Conservation (phyloP, 2,329 filamentous ascomycete species). For the Myotisia sp. region DNA sequence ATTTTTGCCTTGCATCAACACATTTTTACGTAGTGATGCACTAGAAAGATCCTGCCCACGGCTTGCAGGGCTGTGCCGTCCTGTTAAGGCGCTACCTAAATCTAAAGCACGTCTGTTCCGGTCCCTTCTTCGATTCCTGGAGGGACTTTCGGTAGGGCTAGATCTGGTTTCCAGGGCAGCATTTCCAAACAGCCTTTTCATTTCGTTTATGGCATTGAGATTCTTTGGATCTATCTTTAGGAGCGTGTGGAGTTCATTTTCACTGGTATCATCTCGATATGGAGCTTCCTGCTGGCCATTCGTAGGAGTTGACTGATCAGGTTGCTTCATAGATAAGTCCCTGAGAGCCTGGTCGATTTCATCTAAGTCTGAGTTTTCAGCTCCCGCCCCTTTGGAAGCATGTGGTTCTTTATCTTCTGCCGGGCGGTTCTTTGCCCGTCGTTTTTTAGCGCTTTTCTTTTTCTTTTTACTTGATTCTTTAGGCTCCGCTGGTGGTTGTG, state of each 20-base stretch:
- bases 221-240: conserved; percentile 54
- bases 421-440: conserved; percentile 27
- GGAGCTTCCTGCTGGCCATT: background rate
- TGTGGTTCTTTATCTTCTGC: conserved; percentile 10
- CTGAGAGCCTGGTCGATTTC: conserved; percentile 54
- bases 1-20: conserved; percentile 75
- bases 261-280: conserved; percentile 3
- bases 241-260: conserved; percentile 36
- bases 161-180: conserved; percentile 45
- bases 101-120: conserved; percentile 35
- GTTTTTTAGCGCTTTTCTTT: conserved; percentile 49
- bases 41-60: conserved; percentile 53
- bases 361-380: conserved; percentile 34
- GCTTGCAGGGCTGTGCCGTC: conserved; percentile 39
- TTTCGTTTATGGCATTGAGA: conserved; percentile 79
- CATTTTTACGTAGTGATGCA: conserved; percentile 59
- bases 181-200: conserved; percentile 60
- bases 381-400: too few species aligned
- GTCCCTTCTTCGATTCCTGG: conserved; percentile 40
- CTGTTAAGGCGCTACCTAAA: conserved; percentile 42
- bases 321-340: conserved; percentile 38
- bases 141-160: conserved; percentile 35
- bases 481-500: conserved; percentile 8
- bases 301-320: conserved; percentile 6
- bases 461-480: conserved; percentile 32